Conservation (phyloP, 139 green algal genomes). For the Deuterostichococcus epilithicus region DNA sequence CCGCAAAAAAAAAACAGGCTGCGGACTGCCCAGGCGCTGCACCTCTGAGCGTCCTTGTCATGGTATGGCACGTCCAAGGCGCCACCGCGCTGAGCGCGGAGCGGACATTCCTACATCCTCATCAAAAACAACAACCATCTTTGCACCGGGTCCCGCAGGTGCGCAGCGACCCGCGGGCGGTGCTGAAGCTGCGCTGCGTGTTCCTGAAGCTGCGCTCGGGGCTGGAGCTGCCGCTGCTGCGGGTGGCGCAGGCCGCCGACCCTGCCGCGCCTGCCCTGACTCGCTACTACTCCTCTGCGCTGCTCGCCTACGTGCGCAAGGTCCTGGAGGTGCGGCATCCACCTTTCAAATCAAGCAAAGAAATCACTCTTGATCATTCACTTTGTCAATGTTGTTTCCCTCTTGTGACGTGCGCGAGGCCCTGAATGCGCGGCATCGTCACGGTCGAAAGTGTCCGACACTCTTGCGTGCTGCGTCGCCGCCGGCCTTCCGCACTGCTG, state of each 20-base stretch:
- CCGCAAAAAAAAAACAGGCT: too few species aligned
- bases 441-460: too few species aligned
- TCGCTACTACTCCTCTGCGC: neutral
- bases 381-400: too few species aligned
- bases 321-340: conserved; percentile 8
- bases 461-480: neutral
- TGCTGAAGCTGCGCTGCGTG: conserved; percentile 14
- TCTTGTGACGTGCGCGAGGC: too few species aligned
- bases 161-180: conserved; percentile 3
- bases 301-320: conserved; percentile 5
- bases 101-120: too few species aligned
- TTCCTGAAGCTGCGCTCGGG: conserved; percentile 4
- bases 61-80: too few species aligned
- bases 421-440: too few species aligned
- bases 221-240: conserved; percentile 15
- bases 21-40: too few species aligned
- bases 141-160: conserved; percentile 6
- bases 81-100: too few species aligned
- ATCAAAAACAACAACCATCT: neutral
- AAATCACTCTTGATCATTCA: neutral
- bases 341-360: neutral
- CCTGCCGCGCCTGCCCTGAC: neutral
- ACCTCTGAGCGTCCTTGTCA: too few species aligned
- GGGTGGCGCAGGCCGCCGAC: conserved; percentile 5
- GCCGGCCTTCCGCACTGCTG: neutral